Base-by-base conservation (phyloP, 352 stramenopile genomes). In the Pythium sukuiense region DNA sequence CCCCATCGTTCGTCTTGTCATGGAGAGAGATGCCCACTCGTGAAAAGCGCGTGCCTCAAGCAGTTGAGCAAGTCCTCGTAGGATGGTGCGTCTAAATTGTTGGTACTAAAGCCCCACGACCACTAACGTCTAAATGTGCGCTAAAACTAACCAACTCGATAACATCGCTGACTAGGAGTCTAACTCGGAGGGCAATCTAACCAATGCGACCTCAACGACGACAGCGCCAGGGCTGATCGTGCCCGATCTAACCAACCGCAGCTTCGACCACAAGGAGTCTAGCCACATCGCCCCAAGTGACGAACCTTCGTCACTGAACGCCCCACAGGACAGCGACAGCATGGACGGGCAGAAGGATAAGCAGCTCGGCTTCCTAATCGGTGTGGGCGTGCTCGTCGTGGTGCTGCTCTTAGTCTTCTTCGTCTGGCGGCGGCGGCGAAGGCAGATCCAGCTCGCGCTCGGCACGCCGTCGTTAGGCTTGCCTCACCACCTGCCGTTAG, bases 381-480 rank as follows among this genome's bases (percentile, higher is more conserved):
- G 46, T 35, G 59, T 49, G 24, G 29, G 57, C 13, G 14, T 54
- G 20, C n/a, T 59, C 1, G 55, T 30, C 37, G 35, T 58, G 1
- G n/a, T 65, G 13, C 33, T 53, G 9, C 11, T 58, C 7, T 5
- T 46, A 1, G 4, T 41, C 12, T 27, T 65, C 5, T 14, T 59
- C 35, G 1, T 50, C 6, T 53, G 59, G 39, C 39, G 39, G 2
- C 12, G 35, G 12, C 33, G 50, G 0, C 33, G 37, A 8, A 49
- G 59, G 24, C n/a, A n/a, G 14, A 29, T 29, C 11, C 27, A 41
- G 29, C 52, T 65, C 29, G 59, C 35, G 3, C 2, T 6, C 3
- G 49, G 39, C 49, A 65, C 59, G 20, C 59, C 59, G 18, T 65
- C 59, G 49, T 53, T 65, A 12, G 32, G 57, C 11, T 53, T 59